Conservation (phyloP, 495 filamentous ascomycete genomes). For the Saxispiralis lemnorum region DNA sequence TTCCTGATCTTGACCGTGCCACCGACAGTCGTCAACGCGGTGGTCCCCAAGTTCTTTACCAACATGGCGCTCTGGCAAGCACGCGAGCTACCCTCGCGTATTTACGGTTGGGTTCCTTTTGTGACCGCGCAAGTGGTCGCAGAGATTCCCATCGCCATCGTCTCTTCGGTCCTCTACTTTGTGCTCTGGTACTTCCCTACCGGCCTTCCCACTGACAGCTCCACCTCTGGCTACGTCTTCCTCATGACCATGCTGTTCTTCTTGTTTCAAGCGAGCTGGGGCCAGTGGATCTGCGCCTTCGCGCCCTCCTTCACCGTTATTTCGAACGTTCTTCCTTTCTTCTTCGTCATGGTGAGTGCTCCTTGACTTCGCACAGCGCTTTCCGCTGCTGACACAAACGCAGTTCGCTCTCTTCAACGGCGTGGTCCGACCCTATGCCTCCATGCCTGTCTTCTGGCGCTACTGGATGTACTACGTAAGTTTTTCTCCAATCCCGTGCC, state of each 20-base stretch:
- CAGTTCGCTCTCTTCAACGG: conserved; percentile 55
- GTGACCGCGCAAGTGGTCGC: conserved; percentile 55
- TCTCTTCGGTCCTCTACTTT: conserved; percentile 51
- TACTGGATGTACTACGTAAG: conserved; percentile 29
- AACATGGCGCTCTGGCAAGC: conserved; percentile 61
- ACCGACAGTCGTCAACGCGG: conserved; percentile 49
- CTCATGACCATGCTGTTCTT: conserved; percentile 70
- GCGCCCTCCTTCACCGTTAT: conserved; percentile 68
- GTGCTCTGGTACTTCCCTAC: conserved; percentile 64
- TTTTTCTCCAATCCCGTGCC: conserved; percentile 32
- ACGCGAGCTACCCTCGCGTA: conserved; percentile 56
- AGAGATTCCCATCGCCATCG: conserved; percentile 56
- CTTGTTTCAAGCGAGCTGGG: conserved; percentile 61
- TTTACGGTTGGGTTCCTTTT: conserved; percentile 76
- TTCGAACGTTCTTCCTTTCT: conserved; percentile 58
- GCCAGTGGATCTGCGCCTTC: conserved; percentile 72
- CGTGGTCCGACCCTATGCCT: conserved; percentile 32
- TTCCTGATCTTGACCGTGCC: conserved; percentile 64
- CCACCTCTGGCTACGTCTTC: conserved; percentile 62
- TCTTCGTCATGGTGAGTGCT: conserved; percentile 43
- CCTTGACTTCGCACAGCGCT: too few relatives aligned
- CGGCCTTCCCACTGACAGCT: conserved; percentile 46
- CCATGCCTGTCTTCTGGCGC: conserved; percentile 24
- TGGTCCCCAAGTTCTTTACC: conserved; percentile 71
- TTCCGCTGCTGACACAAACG: too few relatives aligned